Conservation (phyloP, 352 stramenopile species). For the Globisporangium orthogonon region DNA sequence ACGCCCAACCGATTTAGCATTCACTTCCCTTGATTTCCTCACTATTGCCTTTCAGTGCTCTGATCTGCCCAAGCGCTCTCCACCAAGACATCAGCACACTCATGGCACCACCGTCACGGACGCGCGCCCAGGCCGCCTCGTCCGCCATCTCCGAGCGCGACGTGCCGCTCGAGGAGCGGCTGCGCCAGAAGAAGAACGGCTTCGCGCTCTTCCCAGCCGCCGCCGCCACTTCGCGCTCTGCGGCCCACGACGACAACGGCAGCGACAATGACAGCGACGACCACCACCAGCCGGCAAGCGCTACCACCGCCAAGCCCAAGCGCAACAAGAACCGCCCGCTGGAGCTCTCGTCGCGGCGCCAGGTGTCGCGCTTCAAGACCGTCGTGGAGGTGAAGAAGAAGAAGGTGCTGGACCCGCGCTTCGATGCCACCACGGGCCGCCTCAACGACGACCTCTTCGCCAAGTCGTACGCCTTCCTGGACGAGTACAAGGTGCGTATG, state of each 20-base stretch:
- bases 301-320: conserved; percentile 19
- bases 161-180: conserved; percentile 69
- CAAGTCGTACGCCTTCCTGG: conserved; percentile 87
- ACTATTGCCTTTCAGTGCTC: neutral
- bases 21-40: neutral
- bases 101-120: conserved; percentile 3
- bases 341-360: conserved; percentile 80
- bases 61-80: neutral
- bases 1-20: too few species aligned
- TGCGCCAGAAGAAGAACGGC: conserved; percentile 72
- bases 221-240: neutral
- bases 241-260: conserved; percentile 1
- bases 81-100: neutral
- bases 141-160: conserved; percentile 26
- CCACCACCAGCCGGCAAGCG: conserved; percentile 6
- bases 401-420: conserved; percentile 75
- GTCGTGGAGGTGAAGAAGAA: conserved; percentile 82
- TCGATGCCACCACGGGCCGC: conserved; percentile 76
- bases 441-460: conserved; percentile 86
- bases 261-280: neutral
- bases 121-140: conserved; percentile 2
- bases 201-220: conserved; percentile 32
- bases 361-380: conserved; percentile 70
- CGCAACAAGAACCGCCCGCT: conserved; percentile 81
- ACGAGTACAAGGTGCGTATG: conserved; percentile 71